Conservation (phyloP, 2,329 filamentous ascomycete genomes). For the Xylaria sp. region DNA sequence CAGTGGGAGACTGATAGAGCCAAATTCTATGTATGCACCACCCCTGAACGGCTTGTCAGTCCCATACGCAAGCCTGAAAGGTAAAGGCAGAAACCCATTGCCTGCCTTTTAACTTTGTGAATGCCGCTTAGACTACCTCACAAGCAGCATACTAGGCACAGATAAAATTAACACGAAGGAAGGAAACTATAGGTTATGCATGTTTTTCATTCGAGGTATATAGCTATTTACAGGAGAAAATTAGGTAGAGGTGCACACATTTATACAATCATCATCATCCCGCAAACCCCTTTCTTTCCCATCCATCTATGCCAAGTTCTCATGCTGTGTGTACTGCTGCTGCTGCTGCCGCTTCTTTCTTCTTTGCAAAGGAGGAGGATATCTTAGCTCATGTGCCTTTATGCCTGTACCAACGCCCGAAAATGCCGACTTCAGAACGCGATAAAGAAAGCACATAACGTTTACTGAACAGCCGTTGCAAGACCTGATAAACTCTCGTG, state of each 20-base stretch:
- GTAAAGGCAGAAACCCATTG: not conserved
- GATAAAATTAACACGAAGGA: too few relatives aligned
- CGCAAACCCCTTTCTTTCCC: not conserved
- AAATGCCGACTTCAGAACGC: conserved; percentile 26
- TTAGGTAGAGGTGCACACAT: not conserved
- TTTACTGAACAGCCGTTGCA: not conserved
- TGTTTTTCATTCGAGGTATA: not conserved
- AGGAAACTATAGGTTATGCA: not conserved
- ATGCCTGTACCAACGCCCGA: conserved; percentile 34
- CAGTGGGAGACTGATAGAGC: not conserved
- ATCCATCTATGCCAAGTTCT: conserved; percentile 7
- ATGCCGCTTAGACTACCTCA: not conserved
- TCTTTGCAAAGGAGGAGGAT: conserved; percentile 22
- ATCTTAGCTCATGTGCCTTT: conserved; percentile 29
- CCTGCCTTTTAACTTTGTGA: not conserved
- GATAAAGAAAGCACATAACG: not conserved
- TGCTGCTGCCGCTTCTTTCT: not conserved
- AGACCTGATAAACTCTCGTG: not conserved
- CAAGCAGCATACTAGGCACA: not conserved
- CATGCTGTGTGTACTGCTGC: conserved; percentile 9
- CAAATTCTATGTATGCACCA: not conserved
- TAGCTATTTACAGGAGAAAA: not conserved
- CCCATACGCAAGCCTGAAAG: conserved; percentile 1
- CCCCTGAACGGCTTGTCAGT: not conserved
- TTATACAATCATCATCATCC: conserved; percentile 8